These are phyloP conservation scores for Dentipellis sp. DNA, from an alignment of 768 basidiomycete genomes.

Conservation along the genomic window DNA sequence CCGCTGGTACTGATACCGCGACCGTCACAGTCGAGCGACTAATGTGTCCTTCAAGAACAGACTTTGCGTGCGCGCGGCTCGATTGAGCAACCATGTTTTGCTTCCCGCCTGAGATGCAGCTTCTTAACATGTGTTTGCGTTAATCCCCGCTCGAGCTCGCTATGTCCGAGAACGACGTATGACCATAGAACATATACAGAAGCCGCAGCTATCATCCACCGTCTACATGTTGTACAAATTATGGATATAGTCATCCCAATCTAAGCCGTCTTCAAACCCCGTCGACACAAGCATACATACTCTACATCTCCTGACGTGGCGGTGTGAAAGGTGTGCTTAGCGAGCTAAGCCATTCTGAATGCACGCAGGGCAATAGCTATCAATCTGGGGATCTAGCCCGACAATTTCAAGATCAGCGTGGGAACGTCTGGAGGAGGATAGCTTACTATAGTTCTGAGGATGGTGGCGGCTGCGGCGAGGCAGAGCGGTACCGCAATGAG, in stretches of 20 bases:
- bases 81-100: not conserved
- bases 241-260: not conserved
- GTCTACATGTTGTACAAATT: not conserved
- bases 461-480: slow-evolving; percentile 46
- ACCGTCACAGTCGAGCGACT: not conserved
- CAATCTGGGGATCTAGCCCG: slow-evolving; percentile 25
- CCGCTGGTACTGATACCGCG: not conserved
- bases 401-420: slow-evolving; percentile 3
- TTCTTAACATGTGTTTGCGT: not conserved
- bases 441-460: slow-evolving; percentile 61
- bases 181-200: not conserved
- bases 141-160: not conserved
- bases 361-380: slow-evolving; percentile 26
- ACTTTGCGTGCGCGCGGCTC: not conserved
- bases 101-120: not conserved
- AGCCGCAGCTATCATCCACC: too few species aligned
- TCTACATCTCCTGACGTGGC: too few species aligned
- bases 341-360: slow-evolving; percentile 7
- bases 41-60: not conserved
- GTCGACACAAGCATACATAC: too few species aligned
- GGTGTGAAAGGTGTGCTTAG: not conserved
- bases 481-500: too few species aligned
- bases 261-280: not conserved
- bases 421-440: slow-evolving; percentile 1
- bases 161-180: not conserved